Conservation (phyloP, 306 rosid genomes). For the Chamaecrista fasciculata region DNA sequence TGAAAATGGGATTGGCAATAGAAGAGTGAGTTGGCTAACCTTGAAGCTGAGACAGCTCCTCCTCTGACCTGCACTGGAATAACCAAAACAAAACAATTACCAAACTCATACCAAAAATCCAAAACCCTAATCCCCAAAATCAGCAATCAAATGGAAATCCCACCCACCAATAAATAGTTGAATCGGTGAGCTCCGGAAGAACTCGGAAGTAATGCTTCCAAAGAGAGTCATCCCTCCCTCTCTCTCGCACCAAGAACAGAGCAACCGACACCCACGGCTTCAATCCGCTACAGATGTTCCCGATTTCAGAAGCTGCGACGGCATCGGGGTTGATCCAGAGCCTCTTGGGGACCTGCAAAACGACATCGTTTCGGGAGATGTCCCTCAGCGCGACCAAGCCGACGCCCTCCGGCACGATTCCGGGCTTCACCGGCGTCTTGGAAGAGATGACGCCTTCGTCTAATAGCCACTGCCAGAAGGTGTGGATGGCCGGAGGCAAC, state of each 20-base stretch:
- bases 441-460: constrained; percentile 75
- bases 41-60: constrained; percentile 86
- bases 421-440: constrained; percentile 79
- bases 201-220: constrained; percentile 74
- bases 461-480: constrained; percentile 85
- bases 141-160: constrained; percentile 37
- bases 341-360: constrained; percentile 89
- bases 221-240: constrained; percentile 50
- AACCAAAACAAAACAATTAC: constrained; percentile 48
- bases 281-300: constrained; percentile 66
- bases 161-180: constrained; percentile 98
- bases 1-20: not conserved
- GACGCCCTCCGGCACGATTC: constrained; percentile 69
- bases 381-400: constrained; percentile 69
- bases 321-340: constrained; percentile 94
- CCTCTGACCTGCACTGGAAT: constrained; percentile 99
- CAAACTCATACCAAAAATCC: constrained; percentile 34
- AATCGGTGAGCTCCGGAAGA: constrained; percentile 74
- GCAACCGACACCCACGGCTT: constrained; percentile 92
- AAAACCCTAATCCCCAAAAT: constrained; percentile 14
- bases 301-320: constrained; percentile 81
- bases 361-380: constrained; percentile 71
- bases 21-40: constrained; percentile 51
- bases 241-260: constrained; percentile 69
- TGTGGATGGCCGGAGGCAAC: constrained; percentile 52